Conservation (phyloP, 1,139 yeast genomes). For the Diutina ranongensis region DNA sequence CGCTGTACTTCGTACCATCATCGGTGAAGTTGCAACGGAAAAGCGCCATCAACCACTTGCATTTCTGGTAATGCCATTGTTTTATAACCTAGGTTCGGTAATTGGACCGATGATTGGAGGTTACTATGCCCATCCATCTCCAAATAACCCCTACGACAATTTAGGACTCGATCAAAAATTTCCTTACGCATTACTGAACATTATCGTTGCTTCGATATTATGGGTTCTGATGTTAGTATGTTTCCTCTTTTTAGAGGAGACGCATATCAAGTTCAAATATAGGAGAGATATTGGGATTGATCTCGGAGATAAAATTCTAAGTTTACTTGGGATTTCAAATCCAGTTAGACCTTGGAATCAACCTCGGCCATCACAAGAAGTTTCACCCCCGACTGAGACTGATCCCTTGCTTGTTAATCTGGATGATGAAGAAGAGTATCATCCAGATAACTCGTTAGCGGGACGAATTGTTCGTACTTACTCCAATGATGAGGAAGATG, state of each 20-base stretch:
- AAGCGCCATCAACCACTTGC: slow-evolving; percentile 36
- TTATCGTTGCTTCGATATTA: slow-evolving; percentile 37
- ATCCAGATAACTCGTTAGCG: background rate
- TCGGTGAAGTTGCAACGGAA: slow-evolving; percentile 49
- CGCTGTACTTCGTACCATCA: slow-evolving; percentile 46
- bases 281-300: slow-evolving; percentile 41
- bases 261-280: slow-evolving; percentile 33
- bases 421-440: slow-evolving; percentile 5
- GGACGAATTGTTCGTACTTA: background rate
- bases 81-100: slow-evolving; percentile 43
- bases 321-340: background rate
- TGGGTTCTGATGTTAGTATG: slow-evolving; percentile 27
- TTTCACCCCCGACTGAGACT: background rate
- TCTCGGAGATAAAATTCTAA: slow-evolving; percentile 30
- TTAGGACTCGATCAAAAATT: slow-evolving; percentile 22
- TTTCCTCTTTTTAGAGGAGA: slow-evolving; percentile 49
- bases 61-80: slow-evolving; percentile 45
- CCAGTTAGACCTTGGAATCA: slow-evolving; percentile 2
- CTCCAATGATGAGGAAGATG: background rate
- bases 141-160: slow-evolving; percentile 9
- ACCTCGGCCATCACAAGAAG: background rate
- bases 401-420: background rate
- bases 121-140: slow-evolving; percentile 20
- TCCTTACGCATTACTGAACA: slow-evolving; percentile 53
- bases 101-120: slow-evolving; percentile 54